Conservation (phyloP, 768 basidiomycete genomes). For the Gelatoporia subvermispora region DNA sequence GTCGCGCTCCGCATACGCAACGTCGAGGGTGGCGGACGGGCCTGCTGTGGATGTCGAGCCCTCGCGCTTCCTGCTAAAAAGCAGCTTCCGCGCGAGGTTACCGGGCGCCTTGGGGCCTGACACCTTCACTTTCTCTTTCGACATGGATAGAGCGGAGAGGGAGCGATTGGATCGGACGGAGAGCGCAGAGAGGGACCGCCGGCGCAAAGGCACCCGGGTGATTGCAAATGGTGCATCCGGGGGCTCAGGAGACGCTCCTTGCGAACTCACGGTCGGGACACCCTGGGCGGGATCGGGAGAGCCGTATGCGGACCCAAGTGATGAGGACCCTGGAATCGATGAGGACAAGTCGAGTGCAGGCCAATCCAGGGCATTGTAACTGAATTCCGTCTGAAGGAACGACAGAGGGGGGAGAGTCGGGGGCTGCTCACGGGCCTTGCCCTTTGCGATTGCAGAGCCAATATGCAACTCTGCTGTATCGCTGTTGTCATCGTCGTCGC, state of each 20-base stretch:
- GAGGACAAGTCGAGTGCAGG: slow-evolving; percentile 20
- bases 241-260: background rate
- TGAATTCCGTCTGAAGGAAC: slow-evolving; percentile 52
- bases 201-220: slow-evolving; percentile 36
- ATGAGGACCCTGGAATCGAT: slow-evolving; percentile 23
- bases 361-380: slow-evolving; percentile 26
- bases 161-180: slow-evolving; percentile 40
- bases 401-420: slow-evolving; percentile 63
- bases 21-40: background rate
- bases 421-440: slow-evolving; percentile 47
- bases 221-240: background rate
- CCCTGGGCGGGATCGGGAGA: slow-evolving; percentile 12
- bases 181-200: slow-evolving; percentile 53
- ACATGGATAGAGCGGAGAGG: slow-evolving; percentile 41
- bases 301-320: slow-evolving; percentile 17
- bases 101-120: slow-evolving; percentile 39
- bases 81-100: slow-evolving; percentile 52
- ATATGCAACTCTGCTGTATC: background rate
- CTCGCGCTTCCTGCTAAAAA: slow-evolving; percentile 37
- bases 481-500: background rate
- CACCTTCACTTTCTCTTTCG: slow-evolving; percentile 44
- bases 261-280: background rate
- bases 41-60: slow-evolving; percentile 6
- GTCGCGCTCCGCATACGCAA: background rate
- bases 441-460: slow-evolving; percentile 35